Conservation (phyloP, 192 early-diverging fungal species). For the Backusella parvicylindrica region DNA sequence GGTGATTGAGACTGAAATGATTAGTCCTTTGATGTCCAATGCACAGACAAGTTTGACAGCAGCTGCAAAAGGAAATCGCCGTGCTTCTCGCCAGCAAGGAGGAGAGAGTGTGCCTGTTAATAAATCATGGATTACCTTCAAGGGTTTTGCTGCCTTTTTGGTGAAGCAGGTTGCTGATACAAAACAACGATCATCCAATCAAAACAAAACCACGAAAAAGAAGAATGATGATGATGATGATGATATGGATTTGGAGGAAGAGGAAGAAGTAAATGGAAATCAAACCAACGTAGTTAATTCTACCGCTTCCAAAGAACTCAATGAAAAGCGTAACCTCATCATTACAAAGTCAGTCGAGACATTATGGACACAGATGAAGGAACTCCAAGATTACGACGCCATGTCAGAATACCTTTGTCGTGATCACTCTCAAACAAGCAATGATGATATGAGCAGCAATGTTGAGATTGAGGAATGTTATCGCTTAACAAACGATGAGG, state of each 20-base stretch:
- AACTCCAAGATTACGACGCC: slow-evolving; percentile 44
- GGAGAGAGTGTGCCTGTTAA: slow-evolving; percentile 21
- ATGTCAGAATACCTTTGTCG: slow-evolving; percentile 47
- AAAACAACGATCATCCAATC: background rate
- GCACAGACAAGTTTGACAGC: slow-evolving; percentile 18
- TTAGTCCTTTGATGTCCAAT: slow-evolving; percentile 23
- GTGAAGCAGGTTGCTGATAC: slow-evolving; percentile 32
- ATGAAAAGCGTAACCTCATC: background rate
- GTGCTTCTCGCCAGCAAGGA: background rate
- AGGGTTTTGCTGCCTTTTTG: slow-evolving; percentile 43
- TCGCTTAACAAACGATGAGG: slow-evolving; percentile 46
- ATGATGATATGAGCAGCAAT: background rate
- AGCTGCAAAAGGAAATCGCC: background rate
- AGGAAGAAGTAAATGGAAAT: too few species aligned
- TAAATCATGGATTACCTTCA: slow-evolving; percentile 42
- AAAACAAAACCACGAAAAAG: background rate
- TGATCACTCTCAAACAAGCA: slow-evolving; percentile 13
- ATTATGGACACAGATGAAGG: slow-evolving; percentile 11
- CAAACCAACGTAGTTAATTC: background rate
- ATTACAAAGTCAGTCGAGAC: slow-evolving; percentile 17
- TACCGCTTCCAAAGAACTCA: background rate
- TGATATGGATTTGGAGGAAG: background rate
- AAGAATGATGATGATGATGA: background rate
- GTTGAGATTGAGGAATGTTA: slow-evolving; percentile 34
- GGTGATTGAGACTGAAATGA: slow-evolving; percentile 37